Evolutionary conservation across 225 moss, liverwort and hornwort genomes (phyloP).

Genomic region (Antitrichia curtipendula): DNA sequence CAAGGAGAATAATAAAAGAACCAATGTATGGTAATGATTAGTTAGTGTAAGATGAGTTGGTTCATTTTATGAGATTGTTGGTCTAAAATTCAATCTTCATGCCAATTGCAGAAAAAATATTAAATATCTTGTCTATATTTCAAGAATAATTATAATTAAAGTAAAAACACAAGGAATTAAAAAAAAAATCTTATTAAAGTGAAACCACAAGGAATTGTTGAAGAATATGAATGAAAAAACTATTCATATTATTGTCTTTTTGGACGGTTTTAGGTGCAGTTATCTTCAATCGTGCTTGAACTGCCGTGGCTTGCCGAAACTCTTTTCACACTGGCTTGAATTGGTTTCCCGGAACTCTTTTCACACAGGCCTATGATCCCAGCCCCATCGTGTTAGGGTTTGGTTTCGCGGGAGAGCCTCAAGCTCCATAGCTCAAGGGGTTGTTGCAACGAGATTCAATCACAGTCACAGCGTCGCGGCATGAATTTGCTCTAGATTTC

Average conservation of each 20-base stretch:
- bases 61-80: fast-evolving
- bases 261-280: not conserved
- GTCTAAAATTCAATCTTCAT: not conserved
- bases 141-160: not conserved
- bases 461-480: not conserved
- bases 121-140: not conserved
- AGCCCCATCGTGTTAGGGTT: not conserved
- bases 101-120: not conserved
- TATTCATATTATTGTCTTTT: not conserved
- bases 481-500: not conserved
- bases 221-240: not conserved
- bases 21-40: not conserved
- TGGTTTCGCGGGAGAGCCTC: not conserved
- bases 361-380: not conserved
- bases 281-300: not conserved
- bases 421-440: not conserved
- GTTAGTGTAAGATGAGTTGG: fast-evolving
- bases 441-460: not conserved
- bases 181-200: not conserved
- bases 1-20: too few species aligned
- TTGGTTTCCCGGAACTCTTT: not conserved
- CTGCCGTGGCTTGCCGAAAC: not conserved
- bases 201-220: not conserved
- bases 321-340: not conserved
- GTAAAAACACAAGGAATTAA: not conserved